Percentiles rank a stretch among this genome's conserved stretches.
phyloP scores from a whole-genome alignment of 305 asterid species.

The Fraxinus sp. region DNA sequence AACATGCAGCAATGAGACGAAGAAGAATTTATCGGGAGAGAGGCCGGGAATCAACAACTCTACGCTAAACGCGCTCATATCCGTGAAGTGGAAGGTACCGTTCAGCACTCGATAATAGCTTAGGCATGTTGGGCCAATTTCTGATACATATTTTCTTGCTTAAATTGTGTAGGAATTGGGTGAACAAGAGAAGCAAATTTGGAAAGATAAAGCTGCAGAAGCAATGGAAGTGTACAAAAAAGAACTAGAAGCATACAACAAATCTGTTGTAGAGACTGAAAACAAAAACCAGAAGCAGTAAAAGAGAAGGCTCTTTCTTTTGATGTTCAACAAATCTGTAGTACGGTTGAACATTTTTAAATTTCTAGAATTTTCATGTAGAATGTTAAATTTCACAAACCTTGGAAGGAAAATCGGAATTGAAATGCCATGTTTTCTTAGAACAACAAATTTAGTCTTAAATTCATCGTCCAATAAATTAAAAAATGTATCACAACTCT shows the following conservation, averaged over 20 bases:
- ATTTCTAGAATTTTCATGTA: background rate
- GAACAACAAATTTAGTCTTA: background rate
- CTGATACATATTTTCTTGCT: background rate
- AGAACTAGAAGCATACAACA: conserved; percentile 68
- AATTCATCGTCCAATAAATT: background rate
- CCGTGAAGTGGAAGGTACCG: conserved; percentile 78
- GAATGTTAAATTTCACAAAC: background rate
- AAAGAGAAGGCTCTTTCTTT: background rate
- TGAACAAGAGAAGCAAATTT: conserved; percentile 62
- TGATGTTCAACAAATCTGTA: conserved; percentile 45
- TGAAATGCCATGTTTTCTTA: background rate
- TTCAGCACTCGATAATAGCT: background rate
- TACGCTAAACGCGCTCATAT: conserved; percentile 61
- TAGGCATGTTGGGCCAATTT: background rate
- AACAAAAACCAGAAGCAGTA: conserved; percentile 20
- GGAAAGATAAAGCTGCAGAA: conserved; percentile 69
- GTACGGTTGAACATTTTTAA: conserved; percentile 45
- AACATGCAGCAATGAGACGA: conserved; percentile 52
- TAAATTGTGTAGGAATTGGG: conserved; percentile 48
- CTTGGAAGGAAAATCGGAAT: background rate
- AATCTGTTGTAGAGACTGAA: conserved; percentile 42
- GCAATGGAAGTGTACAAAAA: conserved; percentile 77
- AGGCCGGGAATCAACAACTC: conserved; percentile 60
- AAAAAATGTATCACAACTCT: too few relatives aligned
- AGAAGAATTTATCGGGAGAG: conserved; percentile 58